phyloP scores from a whole-genome alignment of 257 asterid genomes.

The Solanum gandarillasii region DNA sequence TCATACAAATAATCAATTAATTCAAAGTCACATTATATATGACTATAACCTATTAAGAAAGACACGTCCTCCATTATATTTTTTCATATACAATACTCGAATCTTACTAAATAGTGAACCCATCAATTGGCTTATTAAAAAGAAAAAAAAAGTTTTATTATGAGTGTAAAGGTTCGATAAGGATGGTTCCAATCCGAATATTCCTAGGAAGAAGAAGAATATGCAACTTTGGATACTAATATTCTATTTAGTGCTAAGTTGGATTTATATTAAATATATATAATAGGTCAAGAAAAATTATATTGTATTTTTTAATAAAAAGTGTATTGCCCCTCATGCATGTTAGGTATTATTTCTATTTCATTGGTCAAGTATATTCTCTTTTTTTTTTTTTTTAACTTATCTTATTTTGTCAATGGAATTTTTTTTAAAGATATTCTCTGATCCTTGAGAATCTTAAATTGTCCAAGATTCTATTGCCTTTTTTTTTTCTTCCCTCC shows the following conservation, averaged over 20 bases:
- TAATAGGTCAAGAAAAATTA: conserved; percentile 25
- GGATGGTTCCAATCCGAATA: conserved; percentile 10
- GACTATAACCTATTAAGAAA: not conserved
- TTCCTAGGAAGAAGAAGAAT: conserved; percentile 25
- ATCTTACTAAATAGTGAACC: not conserved
- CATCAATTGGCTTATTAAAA: not conserved
- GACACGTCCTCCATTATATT: accelerated
- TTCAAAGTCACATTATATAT: not conserved
- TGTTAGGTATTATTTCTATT: not conserved
- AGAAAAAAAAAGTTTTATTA: not conserved
- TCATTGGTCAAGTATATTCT: conserved; percentile 27
- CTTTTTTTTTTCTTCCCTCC: not conserved
- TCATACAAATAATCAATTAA: not conserved
- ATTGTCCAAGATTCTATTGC: conserved; percentile 16
- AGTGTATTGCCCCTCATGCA: not conserved
- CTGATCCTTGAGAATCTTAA: conserved; percentile 35
- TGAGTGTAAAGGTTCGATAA: not conserved
- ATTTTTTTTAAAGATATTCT: conserved; percentile 7
- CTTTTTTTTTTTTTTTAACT: not conserved
- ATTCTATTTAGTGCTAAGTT: not conserved
- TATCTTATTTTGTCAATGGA: conserved; percentile 11
- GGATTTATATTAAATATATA: not conserved
- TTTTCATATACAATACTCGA: not conserved
- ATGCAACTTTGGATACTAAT: conserved; percentile 2
- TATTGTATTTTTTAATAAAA: not conserved